These are phyloP conservation scores for Boletus vermiculosoides DNA, from an alignment of 768 basidiomycete genomes.

Conservation along the genomic window DNA sequence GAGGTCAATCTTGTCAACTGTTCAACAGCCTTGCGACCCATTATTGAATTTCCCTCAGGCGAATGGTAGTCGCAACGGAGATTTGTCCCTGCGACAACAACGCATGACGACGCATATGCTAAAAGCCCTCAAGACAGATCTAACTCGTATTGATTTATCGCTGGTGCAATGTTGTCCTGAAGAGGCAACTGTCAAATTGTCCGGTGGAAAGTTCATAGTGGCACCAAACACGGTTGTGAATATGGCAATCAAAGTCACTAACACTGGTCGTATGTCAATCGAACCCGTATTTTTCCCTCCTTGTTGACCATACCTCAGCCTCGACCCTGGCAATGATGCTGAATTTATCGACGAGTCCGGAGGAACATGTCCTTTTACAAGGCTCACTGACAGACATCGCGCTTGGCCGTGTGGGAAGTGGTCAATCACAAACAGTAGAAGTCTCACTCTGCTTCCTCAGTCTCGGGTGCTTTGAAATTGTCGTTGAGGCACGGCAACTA, in stretches of 20 bases:
- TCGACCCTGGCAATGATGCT: conserved; percentile 51
- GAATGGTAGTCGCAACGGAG: conserved; percentile 73
- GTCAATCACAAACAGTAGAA: conserved; percentile 50
- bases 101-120: conserved; percentile 79
- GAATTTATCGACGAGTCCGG: conserved; percentile 55
- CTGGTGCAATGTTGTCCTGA: conserved; percentile 37
- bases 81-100: conserved; percentile 75
- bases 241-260: conserved; percentile 55
- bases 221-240: conserved; percentile 62
- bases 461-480: conserved; percentile 58
- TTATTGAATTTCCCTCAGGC: conserved; percentile 46
- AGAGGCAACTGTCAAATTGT: conserved; percentile 14
- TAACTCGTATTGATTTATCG: conserved; percentile 56
- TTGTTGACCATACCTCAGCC: conserved; percentile 38
- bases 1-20: conserved; percentile 53
- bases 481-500: conserved; percentile 36
- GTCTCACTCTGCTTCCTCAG: conserved; percentile 72
- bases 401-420: conserved; percentile 59
- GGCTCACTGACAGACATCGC: conserved; percentile 61
- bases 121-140: conserved; percentile 68
- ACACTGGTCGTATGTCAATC: conserved; percentile 59
- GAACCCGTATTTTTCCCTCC: background rate
- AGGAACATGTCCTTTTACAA: conserved; percentile 67
- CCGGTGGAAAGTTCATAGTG: conserved; percentile 46
- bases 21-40: background rate